These are phyloP conservation scores for Trichoderma atroviride DNA, from an alignment of 2,329 filamentous ascomycete species.

Conservation along the genomic window DNA sequence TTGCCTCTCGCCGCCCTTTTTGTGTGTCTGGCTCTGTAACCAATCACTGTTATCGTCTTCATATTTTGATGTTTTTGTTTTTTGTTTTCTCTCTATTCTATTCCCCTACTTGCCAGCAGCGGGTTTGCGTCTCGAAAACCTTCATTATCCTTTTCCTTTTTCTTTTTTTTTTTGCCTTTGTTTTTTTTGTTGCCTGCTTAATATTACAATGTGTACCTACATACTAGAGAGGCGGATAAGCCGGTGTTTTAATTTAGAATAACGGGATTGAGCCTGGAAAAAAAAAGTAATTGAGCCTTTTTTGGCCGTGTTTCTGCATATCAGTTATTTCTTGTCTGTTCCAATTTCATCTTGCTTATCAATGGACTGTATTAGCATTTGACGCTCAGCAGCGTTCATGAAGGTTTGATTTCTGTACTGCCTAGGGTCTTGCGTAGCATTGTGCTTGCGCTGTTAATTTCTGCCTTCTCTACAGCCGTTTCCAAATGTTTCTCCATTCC, in stretches of 20 bases:
- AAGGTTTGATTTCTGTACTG: neutral
- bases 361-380: neutral
- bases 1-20: neutral
- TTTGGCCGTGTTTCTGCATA: constrained; percentile 4
- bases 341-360: neutral
- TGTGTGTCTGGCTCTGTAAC: neutral
- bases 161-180: neutral
- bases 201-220: constrained; percentile 13
- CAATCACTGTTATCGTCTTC: neutral
- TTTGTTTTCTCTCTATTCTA: neutral
- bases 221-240: constrained; percentile 14
- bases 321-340: neutral
- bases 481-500: too few relatives aligned
- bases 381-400: neutral
- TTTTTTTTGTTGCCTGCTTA: neutral
- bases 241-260: constrained; percentile 25
- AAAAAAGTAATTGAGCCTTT: constrained; percentile 12
- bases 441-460: too few relatives aligned
- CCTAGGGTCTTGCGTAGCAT: neutral
- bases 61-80: neutral
- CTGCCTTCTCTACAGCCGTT: too few relatives aligned
- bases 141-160: neutral
- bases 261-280: constrained; percentile 20
- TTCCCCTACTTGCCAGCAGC: neutral
- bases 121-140: neutral